Conservation (phyloP, 129 eudicot species). For the Artemisia tridentata region DNA sequence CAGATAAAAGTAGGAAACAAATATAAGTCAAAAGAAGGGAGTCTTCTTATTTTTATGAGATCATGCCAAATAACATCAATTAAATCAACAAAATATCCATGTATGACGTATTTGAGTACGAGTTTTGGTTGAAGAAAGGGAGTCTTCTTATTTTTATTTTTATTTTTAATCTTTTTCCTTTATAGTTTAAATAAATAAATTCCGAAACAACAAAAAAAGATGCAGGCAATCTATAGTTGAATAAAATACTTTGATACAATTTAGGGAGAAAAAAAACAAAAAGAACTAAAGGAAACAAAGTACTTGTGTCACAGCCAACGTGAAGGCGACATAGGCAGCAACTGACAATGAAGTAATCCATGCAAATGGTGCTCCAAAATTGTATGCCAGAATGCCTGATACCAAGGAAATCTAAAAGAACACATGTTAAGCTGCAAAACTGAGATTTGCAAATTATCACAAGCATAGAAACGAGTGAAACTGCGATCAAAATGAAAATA, state of each 20-base stretch:
- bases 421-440: constrained; percentile 29
- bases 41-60: too few relatives aligned
- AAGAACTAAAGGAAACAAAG: background rate
- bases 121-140: too few relatives aligned
- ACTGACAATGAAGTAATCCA: constrained; percentile 93
- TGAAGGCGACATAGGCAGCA: constrained; percentile 78
- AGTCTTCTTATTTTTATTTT: too few relatives aligned
- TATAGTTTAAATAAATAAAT: too few relatives aligned
- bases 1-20: constrained; percentile 10
- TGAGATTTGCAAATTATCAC: constrained; percentile 10
- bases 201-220: too few relatives aligned
- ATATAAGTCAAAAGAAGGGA: constrained; percentile 10
- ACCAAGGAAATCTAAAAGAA: constrained; percentile 84
- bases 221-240: too few relatives aligned
- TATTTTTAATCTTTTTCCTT: too few relatives aligned
- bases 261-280: background rate
- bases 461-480: background rate
- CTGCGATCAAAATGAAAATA: background rate
- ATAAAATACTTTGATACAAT: too few relatives aligned
- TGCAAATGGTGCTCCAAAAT: constrained; percentile 95
- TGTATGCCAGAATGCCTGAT: constrained; percentile 91
- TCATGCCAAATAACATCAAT: too few relatives aligned
- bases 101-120: too few relatives aligned
- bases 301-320: constrained; percentile 89
- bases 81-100: too few relatives aligned